Percentiles rank a stretch among this genome's conserved stretches.
phyloP scores from a whole-genome alignment of 2,329 filamentous ascomycete genomes.

The Teratosphaeria viscida region DNA sequence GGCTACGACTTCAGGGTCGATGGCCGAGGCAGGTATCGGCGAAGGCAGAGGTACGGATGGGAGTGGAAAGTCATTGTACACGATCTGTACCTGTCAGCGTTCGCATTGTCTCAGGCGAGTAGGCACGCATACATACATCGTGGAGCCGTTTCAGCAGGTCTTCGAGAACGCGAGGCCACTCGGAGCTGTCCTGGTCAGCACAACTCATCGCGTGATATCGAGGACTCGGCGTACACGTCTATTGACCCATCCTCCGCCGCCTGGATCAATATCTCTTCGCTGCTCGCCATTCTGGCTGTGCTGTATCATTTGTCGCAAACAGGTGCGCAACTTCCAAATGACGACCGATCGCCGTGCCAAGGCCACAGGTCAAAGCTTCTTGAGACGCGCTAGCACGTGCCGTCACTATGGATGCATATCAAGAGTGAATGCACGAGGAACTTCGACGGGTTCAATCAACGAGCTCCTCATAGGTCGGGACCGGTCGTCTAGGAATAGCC shows the following conservation, averaged over 20 bases:
- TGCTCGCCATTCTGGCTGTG: constrained; percentile 16
- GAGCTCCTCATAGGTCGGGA: too few species aligned
- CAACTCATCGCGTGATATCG: constrained; percentile 20
- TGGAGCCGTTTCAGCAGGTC: constrained; percentile 59
- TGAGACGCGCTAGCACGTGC: neutral
- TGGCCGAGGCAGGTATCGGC: constrained; percentile 29
- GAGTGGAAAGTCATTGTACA: constrained; percentile 64
- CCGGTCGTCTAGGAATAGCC: constrained; percentile 21
- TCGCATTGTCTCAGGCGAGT: constrained; percentile 3
- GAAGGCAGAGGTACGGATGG: constrained; percentile 47
- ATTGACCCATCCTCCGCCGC: constrained; percentile 50
- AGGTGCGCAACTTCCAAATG: constrained; percentile 3
- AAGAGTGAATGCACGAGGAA: too few species aligned
- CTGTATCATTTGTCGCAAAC: constrained; percentile 13
- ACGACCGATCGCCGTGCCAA: neutral
- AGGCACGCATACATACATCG: constrained; percentile 35
- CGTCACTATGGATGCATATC: too few species aligned
- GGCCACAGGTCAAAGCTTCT: neutral
- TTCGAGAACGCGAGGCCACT: constrained; percentile 58
- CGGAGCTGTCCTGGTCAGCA: constrained; percentile 41
- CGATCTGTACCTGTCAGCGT: constrained; percentile 46
- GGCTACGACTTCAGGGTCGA: constrained; percentile 24
- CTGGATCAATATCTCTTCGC: constrained; percentile 43
- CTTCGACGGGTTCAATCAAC: too few species aligned
- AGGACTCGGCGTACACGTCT: constrained; percentile 40